Base-by-base conservation (phyloP, 163 green algal genomes). In the Scenedesmus sp. region DNA sequence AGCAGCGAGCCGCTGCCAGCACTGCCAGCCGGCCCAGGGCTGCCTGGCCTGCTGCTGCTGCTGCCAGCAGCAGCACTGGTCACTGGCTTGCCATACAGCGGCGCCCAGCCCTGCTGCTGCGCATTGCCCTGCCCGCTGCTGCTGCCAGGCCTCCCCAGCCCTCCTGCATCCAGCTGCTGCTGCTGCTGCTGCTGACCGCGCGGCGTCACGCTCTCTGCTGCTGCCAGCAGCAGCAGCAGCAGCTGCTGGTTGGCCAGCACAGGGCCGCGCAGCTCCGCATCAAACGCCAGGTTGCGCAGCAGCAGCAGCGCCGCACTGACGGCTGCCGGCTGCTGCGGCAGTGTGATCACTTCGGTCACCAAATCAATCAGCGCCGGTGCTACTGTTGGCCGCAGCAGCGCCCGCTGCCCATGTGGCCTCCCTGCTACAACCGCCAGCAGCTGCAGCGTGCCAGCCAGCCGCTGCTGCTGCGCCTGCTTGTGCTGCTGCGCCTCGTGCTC, bases 231-330 rank as follows among this genome's bases (percentile, higher is more conserved):
- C 64, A 93, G 67, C n/a, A 94, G 93, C 88, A 97, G 92, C 86
- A 95, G 67, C 34, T 70, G 64, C 6, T 88, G 91, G 86, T 96
- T 93, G 2, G 94, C 88, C 79, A 97, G 83, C 85, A 94, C 89
- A 87, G 66, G 94, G 66, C 88, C 94, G 92, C 88, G 67, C 83
- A 86, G 86, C 57, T 95, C 95, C 0, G 90, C 10, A 46, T 87
- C 55, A n/a, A 97, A 95, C 4, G 92, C 93, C 77, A 97, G 86
- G 86, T 97, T 97, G 73, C 94, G 94, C 82, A 96, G 91, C 83
- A 96, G 90, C 20, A 95, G 93, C 73, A 97, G 88, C 15, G 87
- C 87, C 20, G 70, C 73, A 46, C 46, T 84, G 2, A 8, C 84
- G 20, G 62, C 46, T 67, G 60, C 64, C 8, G 66, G 84, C 82